Base-by-base conservation (phyloP, 768 basidiomycete species). In the Neoboletus magnificus region DNA sequence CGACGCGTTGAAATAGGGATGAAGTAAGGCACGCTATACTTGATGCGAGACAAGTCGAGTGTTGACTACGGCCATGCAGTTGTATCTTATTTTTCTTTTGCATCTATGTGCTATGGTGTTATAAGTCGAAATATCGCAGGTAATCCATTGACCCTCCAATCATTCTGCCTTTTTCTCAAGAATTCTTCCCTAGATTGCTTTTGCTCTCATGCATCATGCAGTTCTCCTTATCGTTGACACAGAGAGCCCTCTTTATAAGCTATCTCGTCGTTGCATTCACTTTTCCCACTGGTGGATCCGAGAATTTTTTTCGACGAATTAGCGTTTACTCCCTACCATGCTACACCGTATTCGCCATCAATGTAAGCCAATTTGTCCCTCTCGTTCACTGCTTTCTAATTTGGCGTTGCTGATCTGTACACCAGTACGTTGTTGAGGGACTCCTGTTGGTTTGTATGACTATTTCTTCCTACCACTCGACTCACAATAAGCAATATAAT, bases 31-130 rank as follows among this genome's bases (percentile, higher is more conserved):
- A 5, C 1, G 2, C n/a, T 42, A 11, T 22, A 11, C 16, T 8
- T 23, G 20, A 29, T 13, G 33, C 40, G n/a, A 33, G 18, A 23
- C 22, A 30, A 30, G 20, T 29, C 4, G 23, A n/a, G 6, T 13
- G 23, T n/a, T 60, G 49, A 56, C 57, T 1, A 22, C 18, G 1
- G 27, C 27, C 13, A 12, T 29, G 30, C 33, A 63, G 62, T 23
- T 64, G 39, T 15, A 20, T 63, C 32, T 50, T 63, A 7, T 63
- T 61, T n/a, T n/a, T 49, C 27, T 63, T 64, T 43, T 63, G 62
- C 30, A 23, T 57, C 36, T 64, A 64, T 37, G 58, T 61, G 36
- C 16, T 63, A 1, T 64, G 59, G 59, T 53, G 55, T 33, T 53
- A 50, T 10, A 50, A 39, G 15, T 44, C 51, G 29, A 40, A 5